These are phyloP conservation scores for Quercus rubra DNA, from an alignment of 306 rosid genomes.

Conservation along the genomic window DNA sequence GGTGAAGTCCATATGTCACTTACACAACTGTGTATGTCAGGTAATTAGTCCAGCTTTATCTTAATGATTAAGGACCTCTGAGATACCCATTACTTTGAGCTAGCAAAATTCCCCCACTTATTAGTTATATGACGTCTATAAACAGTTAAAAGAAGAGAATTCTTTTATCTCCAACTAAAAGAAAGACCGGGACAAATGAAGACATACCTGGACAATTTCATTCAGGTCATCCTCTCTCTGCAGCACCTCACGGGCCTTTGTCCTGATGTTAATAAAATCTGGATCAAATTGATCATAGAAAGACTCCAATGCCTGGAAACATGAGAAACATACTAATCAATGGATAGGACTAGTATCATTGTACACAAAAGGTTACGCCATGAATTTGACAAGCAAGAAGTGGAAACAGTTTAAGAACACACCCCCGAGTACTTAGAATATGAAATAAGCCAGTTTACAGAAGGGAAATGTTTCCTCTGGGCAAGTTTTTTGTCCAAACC, in stretches of 20 bases:
- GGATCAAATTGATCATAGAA: constrained; percentile 96
- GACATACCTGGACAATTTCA: constrained; percentile 92
- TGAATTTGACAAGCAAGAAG: not conserved
- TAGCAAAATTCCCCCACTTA: not conserved
- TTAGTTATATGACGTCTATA: not conserved
- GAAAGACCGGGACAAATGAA: not conserved
- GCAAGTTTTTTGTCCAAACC: constrained; percentile 99
- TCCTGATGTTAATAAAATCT: constrained; percentile 94
- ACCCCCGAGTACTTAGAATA: constrained; percentile 93
- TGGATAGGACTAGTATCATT: constrained; percentile 5
- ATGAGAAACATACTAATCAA: not conserved
- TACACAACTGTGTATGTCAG: not conserved
- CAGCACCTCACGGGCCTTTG: constrained; percentile 95
- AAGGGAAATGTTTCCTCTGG: constrained; percentile 99
- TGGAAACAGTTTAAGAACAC: constrained; percentile 29
- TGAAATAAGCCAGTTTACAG: constrained; percentile 99
- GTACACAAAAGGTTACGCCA: not conserved
- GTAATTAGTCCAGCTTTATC: not conserved
- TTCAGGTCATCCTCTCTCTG: constrained; percentile 99
- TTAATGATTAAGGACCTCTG: not conserved
- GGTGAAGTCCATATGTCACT: not conserved
- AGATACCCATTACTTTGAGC: not conserved
- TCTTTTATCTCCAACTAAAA: not conserved
- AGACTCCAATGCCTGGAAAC: constrained; percentile 79
- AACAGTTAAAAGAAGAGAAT: not conserved